Percentiles rank a stretch among this genome's conserved stretches.
These are phyloP conservation scores for Hippophae rhamnoides DNA, from an alignment of 306 rosid genomes.

Conservation along the genomic window DNA sequence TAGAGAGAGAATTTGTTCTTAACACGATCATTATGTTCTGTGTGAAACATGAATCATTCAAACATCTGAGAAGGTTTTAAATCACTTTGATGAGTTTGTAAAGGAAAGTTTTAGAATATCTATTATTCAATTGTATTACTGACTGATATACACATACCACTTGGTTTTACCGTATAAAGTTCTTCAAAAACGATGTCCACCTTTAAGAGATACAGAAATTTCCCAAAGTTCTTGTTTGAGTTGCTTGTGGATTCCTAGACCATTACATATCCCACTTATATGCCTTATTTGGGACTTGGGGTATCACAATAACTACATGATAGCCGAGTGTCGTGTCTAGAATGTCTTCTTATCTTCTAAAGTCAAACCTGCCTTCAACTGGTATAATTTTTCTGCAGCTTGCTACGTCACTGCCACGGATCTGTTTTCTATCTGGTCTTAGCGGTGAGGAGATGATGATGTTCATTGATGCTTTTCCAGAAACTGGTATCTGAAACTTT, in stretches of 20 bases:
- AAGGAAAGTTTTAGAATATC: background rate
- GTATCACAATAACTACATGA: too few relatives aligned
- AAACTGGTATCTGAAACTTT: constrained; percentile 42
- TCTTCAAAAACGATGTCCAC: too few relatives aligned
- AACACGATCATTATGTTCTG: constrained; percentile 4
- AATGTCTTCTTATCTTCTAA: too few relatives aligned
- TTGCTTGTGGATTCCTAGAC: too few relatives aligned
- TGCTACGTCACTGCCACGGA: constrained; percentile 69
- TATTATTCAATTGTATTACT: too few relatives aligned
- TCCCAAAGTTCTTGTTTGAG: too few relatives aligned
- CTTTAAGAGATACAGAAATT: too few relatives aligned
- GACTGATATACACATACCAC: too few relatives aligned
- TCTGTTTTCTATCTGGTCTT: constrained; percentile 88
- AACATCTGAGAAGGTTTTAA: background rate
- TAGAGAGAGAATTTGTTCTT: background rate
- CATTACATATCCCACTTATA: too few relatives aligned
- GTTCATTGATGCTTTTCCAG: constrained; percentile 86
- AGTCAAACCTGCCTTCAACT: background rate
- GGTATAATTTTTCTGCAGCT: constrained; percentile 42
- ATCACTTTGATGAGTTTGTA: background rate
- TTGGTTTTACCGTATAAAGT: too few relatives aligned
- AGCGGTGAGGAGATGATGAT: constrained; percentile 95
- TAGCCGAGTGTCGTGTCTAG: too few relatives aligned
- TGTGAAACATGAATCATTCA: background rate
- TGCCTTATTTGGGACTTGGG: too few relatives aligned